These are phyloP conservation scores for Thymus quinquecostatus DNA, from an alignment of 257 asterid genomes.

Conservation along the genomic window DNA sequence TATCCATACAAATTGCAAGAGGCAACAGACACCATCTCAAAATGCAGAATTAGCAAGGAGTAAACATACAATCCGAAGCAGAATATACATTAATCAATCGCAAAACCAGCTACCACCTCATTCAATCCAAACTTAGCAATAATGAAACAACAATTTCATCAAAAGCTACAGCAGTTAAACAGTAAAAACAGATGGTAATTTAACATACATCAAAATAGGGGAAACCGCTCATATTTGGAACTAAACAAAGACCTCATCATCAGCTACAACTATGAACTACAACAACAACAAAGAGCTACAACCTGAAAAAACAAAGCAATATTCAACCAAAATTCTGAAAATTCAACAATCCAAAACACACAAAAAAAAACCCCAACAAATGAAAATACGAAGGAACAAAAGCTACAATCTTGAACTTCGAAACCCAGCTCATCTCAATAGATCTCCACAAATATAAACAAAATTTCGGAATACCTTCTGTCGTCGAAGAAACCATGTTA, in stretches of 20 bases:
- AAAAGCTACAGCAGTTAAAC: constrained; percentile 8
- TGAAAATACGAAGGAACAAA: neutral
- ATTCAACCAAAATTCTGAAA: constrained; percentile 13
- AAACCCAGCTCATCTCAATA: constrained; percentile 32
- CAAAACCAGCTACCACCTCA: constrained; percentile 11
- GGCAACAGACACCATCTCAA: neutral
- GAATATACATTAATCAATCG: neutral
- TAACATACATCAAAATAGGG: too few species aligned
- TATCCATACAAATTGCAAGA: constrained; percentile 5
- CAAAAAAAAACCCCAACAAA: neutral
- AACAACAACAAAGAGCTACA: neutral
- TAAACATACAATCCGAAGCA: constrained; percentile 1
- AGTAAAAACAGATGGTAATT: neutral
- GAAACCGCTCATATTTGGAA: constrained; percentile 4
- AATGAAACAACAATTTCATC: neutral
- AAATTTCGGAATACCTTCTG: constrained; percentile 23
- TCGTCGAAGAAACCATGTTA: constrained; percentile 49
- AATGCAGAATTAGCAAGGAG: neutral
- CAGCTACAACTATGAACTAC: neutral
- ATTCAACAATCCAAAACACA: constrained; percentile 16
- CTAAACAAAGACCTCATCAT: constrained; percentile 19
- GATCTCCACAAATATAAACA: constrained; percentile 47
- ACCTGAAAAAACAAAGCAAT: neutral
- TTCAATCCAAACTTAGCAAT: neutral
- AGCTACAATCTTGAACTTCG: constrained; percentile 28